Evolutionary conservation across 139 green algal species (phyloP), one percentile per base, ranked within the genome.

Genomic region (Klebsormidium nitens): DNA sequence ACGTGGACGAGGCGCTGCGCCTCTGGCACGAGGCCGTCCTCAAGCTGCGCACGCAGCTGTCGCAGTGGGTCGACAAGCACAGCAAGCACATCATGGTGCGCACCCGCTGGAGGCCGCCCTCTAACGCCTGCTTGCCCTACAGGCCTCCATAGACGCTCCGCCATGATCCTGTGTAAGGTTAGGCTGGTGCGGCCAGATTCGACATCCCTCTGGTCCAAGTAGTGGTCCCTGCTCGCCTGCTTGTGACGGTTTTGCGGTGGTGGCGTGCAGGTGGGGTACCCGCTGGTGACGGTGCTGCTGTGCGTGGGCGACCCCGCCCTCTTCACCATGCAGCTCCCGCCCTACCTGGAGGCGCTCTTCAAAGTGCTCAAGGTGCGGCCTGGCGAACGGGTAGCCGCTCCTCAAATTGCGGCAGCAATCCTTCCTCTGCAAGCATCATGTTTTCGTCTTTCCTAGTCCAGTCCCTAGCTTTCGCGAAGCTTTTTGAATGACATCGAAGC

Each of bases 1-100:
- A 42, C 11, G 8, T 28, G 46, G 59, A 14, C 2, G 71, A 74
- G 26, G 65, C 72, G 2, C 19, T 72, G 17, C 36, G 28, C 28
- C 38, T 59, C 31, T 90, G 86, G 77, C 61, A 69, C 14, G 28
- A 64, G 2, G 67, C 77, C 32, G 73, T 90, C 19, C 47, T 58
- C 2, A 37, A 57, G 34, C 35, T 95, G 59, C 77, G 87, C 17
- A 58, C 31, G 0, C 83, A 91, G 60, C 55, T 87, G 48, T 79
- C 82, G 8, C 66, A 71, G 29, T 86, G 83, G 88, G 84, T 88
- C 59, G 79, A 72, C 37, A 92, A 93, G 68, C 87, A 95, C 64
- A 84, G 81, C 72, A 89, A 87, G 70, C 89, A 84, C 83, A 59
- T 64, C 47, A n/a, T 31, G 0, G 46, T 72, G 37, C 29, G 48